Evolutionary conservation across 208 protist genomes (phyloP).

Genomic region (Trichomonas gallinae): DNA sequence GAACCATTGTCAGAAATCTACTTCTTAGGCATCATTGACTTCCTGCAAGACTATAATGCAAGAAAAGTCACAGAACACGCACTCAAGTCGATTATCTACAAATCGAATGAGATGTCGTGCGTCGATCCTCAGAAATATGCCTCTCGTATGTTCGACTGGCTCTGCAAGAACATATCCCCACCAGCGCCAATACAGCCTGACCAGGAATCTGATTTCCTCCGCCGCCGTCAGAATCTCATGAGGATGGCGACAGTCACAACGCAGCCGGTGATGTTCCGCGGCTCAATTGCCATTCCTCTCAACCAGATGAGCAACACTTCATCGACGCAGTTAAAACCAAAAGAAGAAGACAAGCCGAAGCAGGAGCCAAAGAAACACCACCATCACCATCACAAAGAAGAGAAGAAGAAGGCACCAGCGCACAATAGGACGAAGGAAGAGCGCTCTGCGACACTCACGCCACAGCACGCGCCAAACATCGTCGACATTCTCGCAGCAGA

Average conservation of each 20-base stretch:
- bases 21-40: conserved; percentile 30
- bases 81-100: not conserved
- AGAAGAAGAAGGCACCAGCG: not conserved
- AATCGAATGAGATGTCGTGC: not conserved
- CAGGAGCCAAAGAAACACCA: not conserved
- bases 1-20: not conserved
- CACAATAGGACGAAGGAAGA: too few relatives aligned
- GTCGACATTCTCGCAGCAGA: not conserved
- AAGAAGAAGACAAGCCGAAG: too few relatives aligned
- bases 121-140: not conserved
- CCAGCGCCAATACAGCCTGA: not conserved
- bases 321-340: not conserved
- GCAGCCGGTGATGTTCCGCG: not conserved
- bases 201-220: not conserved
- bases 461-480: not conserved
- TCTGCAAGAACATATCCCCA: not conserved
- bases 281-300: not conserved
- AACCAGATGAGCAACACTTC: not conserved
- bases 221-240: not conserved
- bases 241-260: not conserved
- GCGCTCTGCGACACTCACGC: not conserved
- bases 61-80: conserved; percentile 11
- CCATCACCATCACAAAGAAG: not conserved
- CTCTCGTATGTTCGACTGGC: not conserved
- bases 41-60: conserved; percentile 24